Percentiles rank a stretch among this genome's conserved stretches.
Evolutionary conservation across 208 protist genomes (phyloP).

Genomic region (Angomonas deanei): DNA sequence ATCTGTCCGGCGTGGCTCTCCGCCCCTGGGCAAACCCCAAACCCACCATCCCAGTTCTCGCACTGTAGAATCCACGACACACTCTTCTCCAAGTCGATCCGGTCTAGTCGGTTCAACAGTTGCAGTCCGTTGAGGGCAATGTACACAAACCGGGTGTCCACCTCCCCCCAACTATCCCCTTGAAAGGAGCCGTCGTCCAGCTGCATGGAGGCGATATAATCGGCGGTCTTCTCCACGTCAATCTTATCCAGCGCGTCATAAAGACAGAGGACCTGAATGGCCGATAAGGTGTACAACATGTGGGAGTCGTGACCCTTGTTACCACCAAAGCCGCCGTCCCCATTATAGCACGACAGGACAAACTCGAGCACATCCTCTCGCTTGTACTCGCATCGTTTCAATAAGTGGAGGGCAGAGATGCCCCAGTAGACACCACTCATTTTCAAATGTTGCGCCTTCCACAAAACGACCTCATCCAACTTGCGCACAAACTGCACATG

Average conservation of each 20-base stretch:
- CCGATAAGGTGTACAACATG: slow-evolving; percentile 97
- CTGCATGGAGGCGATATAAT: slow-evolving; percentile 90
- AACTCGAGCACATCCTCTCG: slow-evolving; percentile 88
- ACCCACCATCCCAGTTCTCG: slow-evolving; percentile 99
- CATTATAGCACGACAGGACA: slow-evolving; percentile 89
- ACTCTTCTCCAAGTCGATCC: slow-evolving; percentile 86
- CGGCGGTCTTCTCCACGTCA: slow-evolving; percentile 60
- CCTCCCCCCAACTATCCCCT: slow-evolving; percentile 98
- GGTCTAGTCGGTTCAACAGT: slow-evolving; percentile 79
- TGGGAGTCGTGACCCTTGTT: slow-evolving; percentile 97
- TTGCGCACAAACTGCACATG: slow-evolving; percentile 73
- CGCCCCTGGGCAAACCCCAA: slow-evolving; percentile 91
- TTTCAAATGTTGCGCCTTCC: slow-evolving; percentile 95
- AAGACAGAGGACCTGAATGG: slow-evolving; percentile 93
- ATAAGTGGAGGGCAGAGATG: slow-evolving; percentile 76
- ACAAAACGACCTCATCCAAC: slow-evolving; percentile 81
- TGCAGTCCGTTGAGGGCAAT: slow-evolving; percentile 94
- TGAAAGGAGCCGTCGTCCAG: slow-evolving; percentile 96
- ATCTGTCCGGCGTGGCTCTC: slow-evolving; percentile 98
- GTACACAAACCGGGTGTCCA: slow-evolving; percentile 98
- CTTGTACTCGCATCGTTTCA: slow-evolving; percentile 75
- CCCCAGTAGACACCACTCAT: slow-evolving; percentile 98
- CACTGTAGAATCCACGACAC: slow-evolving; percentile 91
- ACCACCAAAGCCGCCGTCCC: slow-evolving; percentile 97
- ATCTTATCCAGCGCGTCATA: slow-evolving; percentile 64